Evolutionary conservation across 2,329 filamentous ascomycete species (phyloP).

Genomic region (Aspergillus intermedius): DNA sequence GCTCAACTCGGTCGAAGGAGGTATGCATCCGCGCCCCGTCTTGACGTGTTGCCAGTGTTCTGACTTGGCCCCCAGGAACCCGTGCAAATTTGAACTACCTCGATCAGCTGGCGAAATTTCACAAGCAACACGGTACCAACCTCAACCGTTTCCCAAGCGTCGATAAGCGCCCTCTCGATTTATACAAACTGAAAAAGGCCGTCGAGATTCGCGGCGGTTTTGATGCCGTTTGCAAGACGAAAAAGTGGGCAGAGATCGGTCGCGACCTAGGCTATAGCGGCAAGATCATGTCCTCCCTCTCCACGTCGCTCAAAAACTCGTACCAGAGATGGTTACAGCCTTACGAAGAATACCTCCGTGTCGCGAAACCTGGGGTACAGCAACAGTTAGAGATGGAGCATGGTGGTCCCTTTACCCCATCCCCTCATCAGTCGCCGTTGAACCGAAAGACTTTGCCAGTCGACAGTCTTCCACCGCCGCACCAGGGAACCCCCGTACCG

Average conservation of each 20-base stretch:
- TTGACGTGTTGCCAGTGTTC: constrained; percentile 23
- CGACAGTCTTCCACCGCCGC: constrained; percentile 42
- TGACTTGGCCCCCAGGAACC: constrained; percentile 59
- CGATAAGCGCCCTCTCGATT: constrained; percentile 91
- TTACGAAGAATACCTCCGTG: constrained; percentile 86
- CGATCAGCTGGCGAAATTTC: constrained; percentile 89
- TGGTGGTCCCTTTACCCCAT: constrained; percentile 79
- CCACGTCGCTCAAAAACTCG: constrained; percentile 95
- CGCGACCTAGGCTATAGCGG: constrained; percentile 94
- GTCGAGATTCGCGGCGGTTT: constrained; percentile 93
- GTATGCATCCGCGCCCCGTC: constrained; percentile 46
- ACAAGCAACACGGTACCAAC: constrained; percentile 92
- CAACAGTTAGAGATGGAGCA: constrained; percentile 91
- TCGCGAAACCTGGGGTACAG: constrained; percentile 92
- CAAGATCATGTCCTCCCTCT: constrained; percentile 98
- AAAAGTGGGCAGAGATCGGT: constrained; percentile 99
- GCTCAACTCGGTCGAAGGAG: constrained; percentile 95
- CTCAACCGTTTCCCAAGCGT: constrained; percentile 92
- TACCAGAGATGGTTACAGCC: constrained; percentile 96
- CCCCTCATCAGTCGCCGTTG: constrained; percentile 67
- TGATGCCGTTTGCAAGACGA: constrained; percentile 90
- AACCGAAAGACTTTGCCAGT: constrained; percentile 42
- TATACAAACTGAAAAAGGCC: constrained; percentile 94
- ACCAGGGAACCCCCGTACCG: constrained; percentile 61
- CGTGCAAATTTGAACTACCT: constrained; percentile 94